These are phyloP conservation scores for Penicillium sp. DNA, from an alignment of 2,329 filamentous ascomycete genomes.

Conservation along the genomic window DNA sequence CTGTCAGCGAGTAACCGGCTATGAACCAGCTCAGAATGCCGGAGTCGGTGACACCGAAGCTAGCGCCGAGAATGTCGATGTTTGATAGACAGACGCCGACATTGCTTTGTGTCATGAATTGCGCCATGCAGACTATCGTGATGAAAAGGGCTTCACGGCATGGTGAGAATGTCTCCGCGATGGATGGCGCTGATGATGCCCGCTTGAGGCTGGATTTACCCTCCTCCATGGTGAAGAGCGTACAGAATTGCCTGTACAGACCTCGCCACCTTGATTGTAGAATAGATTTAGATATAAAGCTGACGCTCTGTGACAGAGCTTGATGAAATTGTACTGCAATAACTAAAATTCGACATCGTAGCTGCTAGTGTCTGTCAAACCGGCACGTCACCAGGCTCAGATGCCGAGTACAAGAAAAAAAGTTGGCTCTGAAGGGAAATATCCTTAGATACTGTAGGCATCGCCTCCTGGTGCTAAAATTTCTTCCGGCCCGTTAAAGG, in stretches of 20 bases:
- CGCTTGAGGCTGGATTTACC: slow-evolving; percentile 12
- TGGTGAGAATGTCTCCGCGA: slow-evolving; percentile 32
- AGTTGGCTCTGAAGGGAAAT: neutral
- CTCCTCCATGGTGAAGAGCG: slow-evolving; percentile 13
- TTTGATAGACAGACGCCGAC: slow-evolving; percentile 58
- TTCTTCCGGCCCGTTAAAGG: neutral
- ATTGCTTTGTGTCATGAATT: slow-evolving; percentile 56
- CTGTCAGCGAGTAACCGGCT: slow-evolving; percentile 61
- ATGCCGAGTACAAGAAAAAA: slow-evolving; percentile 4
- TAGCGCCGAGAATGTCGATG: slow-evolving; percentile 55
- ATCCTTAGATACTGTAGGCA: neutral
- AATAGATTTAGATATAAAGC: neutral
- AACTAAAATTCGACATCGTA: slow-evolving; percentile 2
- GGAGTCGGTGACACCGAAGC: slow-evolving; percentile 53
- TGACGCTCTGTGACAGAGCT: neutral
- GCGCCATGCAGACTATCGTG: slow-evolving; percentile 43
- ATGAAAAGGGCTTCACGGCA: slow-evolving; percentile 43
- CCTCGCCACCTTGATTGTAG: neutral
- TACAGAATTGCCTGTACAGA: neutral
- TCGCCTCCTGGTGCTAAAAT: slow-evolving; percentile 10
- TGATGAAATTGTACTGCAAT: neutral
- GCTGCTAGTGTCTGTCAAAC: neutral
- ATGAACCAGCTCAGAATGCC: slow-evolving; percentile 63
- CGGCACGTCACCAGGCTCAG: neutral
- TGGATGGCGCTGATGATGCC: slow-evolving; percentile 25